These are phyloP conservation scores for Fusarium concolor DNA, from an alignment of 2,329 filamentous ascomycete species.

Conservation along the genomic window DNA sequence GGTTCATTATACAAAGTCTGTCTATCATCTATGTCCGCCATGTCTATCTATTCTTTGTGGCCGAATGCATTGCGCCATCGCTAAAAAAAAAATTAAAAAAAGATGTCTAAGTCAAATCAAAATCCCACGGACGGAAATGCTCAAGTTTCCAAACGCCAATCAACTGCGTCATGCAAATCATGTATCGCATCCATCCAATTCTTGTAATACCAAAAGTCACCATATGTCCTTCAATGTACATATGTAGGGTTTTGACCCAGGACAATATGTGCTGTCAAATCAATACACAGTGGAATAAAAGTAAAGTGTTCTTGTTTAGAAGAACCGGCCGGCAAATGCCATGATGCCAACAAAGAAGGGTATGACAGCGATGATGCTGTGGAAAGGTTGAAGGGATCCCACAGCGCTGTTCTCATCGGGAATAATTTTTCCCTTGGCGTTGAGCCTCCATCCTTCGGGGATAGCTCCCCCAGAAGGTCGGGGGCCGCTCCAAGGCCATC, in stretches of 20 bases:
- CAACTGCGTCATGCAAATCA: conserved; percentile 18
- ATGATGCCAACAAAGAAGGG: conserved; percentile 46
- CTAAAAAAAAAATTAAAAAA: conserved; percentile 25
- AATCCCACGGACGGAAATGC: conserved; percentile 10
- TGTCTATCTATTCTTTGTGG: conserved; percentile 17
- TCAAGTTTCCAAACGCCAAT: conserved; percentile 24
- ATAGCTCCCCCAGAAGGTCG: conserved; percentile 67
- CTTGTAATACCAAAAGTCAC: conserved; percentile 1
- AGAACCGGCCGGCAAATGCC: conserved; percentile 41
- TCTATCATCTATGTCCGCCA: conserved; percentile 26
- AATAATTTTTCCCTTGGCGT: conserved; percentile 80
- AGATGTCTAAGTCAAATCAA: neutral
- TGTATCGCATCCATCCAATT: conserved; percentile 14
- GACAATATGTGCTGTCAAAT: conserved; percentile 4
- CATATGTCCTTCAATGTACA: neutral
- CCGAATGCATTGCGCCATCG: conserved; percentile 31
- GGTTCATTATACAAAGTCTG: conserved; percentile 6
- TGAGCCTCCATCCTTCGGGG: conserved; percentile 85
- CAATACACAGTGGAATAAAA: conserved; percentile 18
- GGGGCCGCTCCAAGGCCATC: conserved; percentile 75
- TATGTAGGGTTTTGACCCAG: neutral
- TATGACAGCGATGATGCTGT: conserved; percentile 42
- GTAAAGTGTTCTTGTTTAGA: conserved; percentile 22
- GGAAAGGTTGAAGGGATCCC: conserved; percentile 28
- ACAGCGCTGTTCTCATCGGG: conserved; percentile 67